Base-by-base conservation (phyloP, 2,329 filamentous ascomycete species). In the Talaromyces sp. region DNA sequence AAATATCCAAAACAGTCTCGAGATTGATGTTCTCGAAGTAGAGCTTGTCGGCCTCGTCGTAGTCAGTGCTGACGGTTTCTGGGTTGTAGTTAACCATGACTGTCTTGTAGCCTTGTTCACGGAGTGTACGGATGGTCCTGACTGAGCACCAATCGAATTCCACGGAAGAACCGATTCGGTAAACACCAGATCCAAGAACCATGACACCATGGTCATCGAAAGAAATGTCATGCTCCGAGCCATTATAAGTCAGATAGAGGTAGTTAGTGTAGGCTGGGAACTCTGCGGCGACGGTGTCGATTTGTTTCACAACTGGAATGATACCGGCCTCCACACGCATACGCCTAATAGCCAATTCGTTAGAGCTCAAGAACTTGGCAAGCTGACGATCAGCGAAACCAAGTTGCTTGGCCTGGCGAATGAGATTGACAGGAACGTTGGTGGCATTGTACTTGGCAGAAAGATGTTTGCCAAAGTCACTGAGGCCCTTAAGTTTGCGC, bases 81-180 rank as follows among this genome's bases (percentile, higher is more conserved):
- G 93, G 93, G 73, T 97, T 97, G 74, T 90, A 92, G 72, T 96
- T 96, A 59, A 96, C 88, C 94, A 98, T 98, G 73, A 98, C 88
- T 0, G 95, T 98, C 84, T 98, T 98, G 82, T 90, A 88, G 2
- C 91, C 91, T 66, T 89, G 86, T 69, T 91, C 87, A 60, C 95
- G 88, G 8, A 99, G 85, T 1, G 95, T 98, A 68, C 94, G 89
- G 68, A 98, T 96, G 6, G 95, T 92, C 66, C 94, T 86, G 33
- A 99, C 95, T 4, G 95, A 97, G 78, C 95, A 98, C 95, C 95
- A 99, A 79, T 99, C 95, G 77, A 99, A 99, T 76, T 99, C 95
- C 66, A 99, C 95, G 0, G 94, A 97, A 0, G 93, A 97, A 70
- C 95, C 95, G 69, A 99, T 99, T 67, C 95, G 88, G 83, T 98